Percentiles rank a stretch among this genome's conserved stretches.
Evolutionary conservation across 805 yeast genomes (phyloP).

Genomic region (Metschnikowia gelsemii): DNA sequence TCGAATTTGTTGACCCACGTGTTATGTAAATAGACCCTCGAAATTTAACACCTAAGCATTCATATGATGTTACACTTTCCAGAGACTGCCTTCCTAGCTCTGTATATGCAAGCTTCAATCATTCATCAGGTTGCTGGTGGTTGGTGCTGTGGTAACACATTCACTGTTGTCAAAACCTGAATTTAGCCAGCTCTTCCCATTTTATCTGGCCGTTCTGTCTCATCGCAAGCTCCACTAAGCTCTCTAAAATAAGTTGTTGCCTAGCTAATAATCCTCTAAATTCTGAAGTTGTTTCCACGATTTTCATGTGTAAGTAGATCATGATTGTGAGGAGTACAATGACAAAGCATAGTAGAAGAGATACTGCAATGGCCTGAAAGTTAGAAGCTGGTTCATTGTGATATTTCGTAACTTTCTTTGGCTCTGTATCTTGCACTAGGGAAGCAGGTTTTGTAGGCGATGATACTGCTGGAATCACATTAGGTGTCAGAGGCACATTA

Average conservation of each 20-base stretch:
- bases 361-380: background rate
- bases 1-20: constrained; percentile 13
- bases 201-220: background rate
- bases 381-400: background rate
- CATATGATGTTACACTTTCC: no score
- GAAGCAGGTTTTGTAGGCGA: background rate
- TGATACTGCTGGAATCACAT: background rate
- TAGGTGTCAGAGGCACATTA: constrained; percentile 1
- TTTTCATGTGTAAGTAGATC: constrained; percentile 8
- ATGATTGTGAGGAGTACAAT: constrained; percentile 1
- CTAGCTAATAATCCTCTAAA: constrained; percentile 10
- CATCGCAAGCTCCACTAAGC: constrained; percentile 5
- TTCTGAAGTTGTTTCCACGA: constrained; percentile 6
- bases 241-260: constrained; percentile 12
- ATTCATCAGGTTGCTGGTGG: no score
- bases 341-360: background rate
- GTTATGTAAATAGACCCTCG: constrained; percentile 8
- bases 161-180: no score
- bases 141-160: no score
- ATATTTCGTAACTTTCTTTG: background rate
- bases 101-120: no score
- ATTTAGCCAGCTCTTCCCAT: background rate
- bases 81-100: no score
- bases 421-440: background rate
- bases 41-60: no score